Evolutionary conservation across 2,329 filamentous ascomycete genomes (phyloP), one percentile per base, ranked within the genome.

Genomic region (Pestalotiopsis sp.): DNA sequence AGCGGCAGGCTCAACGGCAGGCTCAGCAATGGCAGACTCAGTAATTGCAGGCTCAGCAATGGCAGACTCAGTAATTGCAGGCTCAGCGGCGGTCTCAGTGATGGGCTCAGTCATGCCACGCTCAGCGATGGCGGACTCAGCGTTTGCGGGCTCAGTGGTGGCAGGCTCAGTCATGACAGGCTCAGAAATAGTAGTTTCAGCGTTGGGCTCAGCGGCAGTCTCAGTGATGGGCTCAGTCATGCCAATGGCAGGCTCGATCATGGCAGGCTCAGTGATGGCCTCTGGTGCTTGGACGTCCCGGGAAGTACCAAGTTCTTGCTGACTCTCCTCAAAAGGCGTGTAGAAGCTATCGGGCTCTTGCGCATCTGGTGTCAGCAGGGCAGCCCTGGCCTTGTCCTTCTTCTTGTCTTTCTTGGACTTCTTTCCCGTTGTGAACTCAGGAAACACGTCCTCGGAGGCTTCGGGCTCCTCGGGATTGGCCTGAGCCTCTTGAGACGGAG

Each of bases 321-420:
- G 45, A 13, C 13, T n/a, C 64, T 66, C 45, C 17, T 68, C 59
- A 20, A 23, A n/a, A 39, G 62, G 68, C 31, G 41, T 36, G 57
- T 71, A 65, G 70, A 71, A 68, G 65, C 57, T 64, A 39, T 64
- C 62, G 4, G 71, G 69, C 59, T 71, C 66, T 66, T 65, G 68
- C 66, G 7, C 25, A 12, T 17, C 23, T 38, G 71, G 70, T 1
- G 69, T 71, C 23, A 66, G 70, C 9, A 74, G 71, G 69, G 78
- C 77, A 66, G 60, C 61, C 38, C 3, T 31, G 9, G 75, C 76
- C 71, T 80, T 80, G 27, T 76, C 73, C 66, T 80, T 83, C 76
- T 81, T 81, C 58, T 67, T 67, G 66, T 67, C 66, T 31, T 67
- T 61, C 39, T 67, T 67, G 11, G 66, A 63, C 41, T 67, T 67